phyloP scores from a whole-genome alignment of 306 rosid genomes.

The Rosa lucieae region DNA sequence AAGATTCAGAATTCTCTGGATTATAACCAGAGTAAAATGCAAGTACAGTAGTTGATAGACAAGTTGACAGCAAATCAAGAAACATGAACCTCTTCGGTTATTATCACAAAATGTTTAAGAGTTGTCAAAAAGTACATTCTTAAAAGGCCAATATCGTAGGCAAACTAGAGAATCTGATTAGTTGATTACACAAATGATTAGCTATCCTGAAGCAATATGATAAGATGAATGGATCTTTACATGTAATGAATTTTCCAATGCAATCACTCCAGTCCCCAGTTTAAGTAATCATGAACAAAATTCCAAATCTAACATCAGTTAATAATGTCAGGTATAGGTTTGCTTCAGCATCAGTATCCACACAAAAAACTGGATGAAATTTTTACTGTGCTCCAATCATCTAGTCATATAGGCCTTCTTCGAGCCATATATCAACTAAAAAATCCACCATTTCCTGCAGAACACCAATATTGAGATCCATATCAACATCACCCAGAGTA shows the following conservation, averaged over 20 bases:
- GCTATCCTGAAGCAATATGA: background rate
- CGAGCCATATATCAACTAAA: constrained; percentile 64
- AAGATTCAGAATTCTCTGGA: background rate
- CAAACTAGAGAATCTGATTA: constrained; percentile 1
- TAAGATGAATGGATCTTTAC: constrained; percentile 18
- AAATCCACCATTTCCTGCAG: constrained; percentile 75
- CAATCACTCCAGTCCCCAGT: constrained; percentile 14
- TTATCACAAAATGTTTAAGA: background rate
- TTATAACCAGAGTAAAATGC: background rate
- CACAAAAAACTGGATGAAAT: constrained; percentile 35
- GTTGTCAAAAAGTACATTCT: background rate
- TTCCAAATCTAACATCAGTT: constrained; percentile 25
- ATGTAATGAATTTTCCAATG: constrained; percentile 9
- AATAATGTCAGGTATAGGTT: constrained; percentile 19
- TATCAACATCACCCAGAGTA: constrained; percentile 8
- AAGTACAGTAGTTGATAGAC: background rate
- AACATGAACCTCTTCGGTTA: background rate
- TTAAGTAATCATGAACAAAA: constrained; percentile 21
- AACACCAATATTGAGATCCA: constrained; percentile 19
- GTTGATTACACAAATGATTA: constrained; percentile 16
- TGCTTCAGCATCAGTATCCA: constrained; percentile 36
- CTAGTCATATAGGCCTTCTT: constrained; percentile 68
- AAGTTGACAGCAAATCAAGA: background rate
- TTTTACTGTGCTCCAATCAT: constrained; percentile 29
- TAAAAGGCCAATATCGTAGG: background rate